Evolutionary conservation across 257 asterid genomes (phyloP).

Genomic region (Lycium barbarum): DNA sequence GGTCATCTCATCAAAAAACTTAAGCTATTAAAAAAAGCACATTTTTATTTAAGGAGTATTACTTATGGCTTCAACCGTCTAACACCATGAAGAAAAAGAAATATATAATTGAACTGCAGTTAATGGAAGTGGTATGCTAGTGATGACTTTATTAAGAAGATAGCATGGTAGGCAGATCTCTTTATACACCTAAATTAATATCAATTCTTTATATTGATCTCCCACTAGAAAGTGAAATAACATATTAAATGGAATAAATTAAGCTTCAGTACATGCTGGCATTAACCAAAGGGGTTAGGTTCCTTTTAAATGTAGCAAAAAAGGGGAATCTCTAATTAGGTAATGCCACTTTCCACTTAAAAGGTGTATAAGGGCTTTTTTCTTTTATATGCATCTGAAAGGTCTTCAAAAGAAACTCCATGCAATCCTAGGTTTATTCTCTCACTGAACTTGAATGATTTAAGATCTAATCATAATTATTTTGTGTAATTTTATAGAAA

Average conservation of each 20-base stretch:
- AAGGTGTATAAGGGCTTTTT: neutral
- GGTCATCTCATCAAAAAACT: too few relatives aligned
- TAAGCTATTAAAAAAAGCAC: too few relatives aligned
- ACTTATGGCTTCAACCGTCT: neutral
- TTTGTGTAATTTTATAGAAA: neutral
- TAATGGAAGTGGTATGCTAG: slow-evolving; percentile 19
- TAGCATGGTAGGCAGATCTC: neutral
- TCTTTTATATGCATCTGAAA: neutral
- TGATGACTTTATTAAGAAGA: neutral
- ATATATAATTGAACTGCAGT: neutral
- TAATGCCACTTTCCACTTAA: slow-evolving; percentile 2
- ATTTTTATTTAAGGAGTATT: too few relatives aligned
- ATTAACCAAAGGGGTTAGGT: slow-evolving; percentile 13
- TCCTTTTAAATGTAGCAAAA: slow-evolving; percentile 17
- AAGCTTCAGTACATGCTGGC: slow-evolving; percentile 18
- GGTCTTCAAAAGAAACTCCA: neutral
- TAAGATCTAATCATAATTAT: slow-evolving; percentile 15
- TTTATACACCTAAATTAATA: neutral
- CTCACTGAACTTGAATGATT: neutral
- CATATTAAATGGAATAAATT: slow-evolving; percentile 7
- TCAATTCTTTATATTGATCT: neutral
- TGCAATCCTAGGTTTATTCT: slow-evolving; percentile 28
- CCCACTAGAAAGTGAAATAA: slow-evolving; percentile 3
- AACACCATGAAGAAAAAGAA: neutral
- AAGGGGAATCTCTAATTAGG: slow-evolving; percentile 20